Percentiles rank a stretch among this genome's conserved stretches.
These are phyloP conservation scores for Pleurotus tuoliensis DNA, from an alignment of 768 basidiomycete species.

Conservation along the genomic window DNA sequence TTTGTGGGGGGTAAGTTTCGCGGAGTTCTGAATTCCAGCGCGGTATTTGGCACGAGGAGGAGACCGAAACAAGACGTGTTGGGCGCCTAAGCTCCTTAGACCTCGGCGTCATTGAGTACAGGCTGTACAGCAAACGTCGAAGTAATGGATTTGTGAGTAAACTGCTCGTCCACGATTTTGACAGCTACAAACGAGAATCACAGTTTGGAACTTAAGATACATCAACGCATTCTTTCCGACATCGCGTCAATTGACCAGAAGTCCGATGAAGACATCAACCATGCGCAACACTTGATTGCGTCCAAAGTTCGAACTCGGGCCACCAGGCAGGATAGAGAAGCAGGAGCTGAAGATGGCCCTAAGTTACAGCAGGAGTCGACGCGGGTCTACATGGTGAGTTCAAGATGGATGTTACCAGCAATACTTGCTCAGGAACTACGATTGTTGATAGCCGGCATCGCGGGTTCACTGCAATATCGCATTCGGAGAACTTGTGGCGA, in stretches of 20 bases:
- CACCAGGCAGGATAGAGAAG: slow-evolving; percentile 21
- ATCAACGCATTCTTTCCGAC: slow-evolving; percentile 71
- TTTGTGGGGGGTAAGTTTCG: too few relatives aligned
- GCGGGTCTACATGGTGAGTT: slow-evolving; percentile 59
- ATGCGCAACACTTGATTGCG: slow-evolving; percentile 54
- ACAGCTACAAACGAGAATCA: slow-evolving; percentile 3
- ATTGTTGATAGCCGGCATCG: slow-evolving; percentile 52
- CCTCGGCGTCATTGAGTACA: not conserved
- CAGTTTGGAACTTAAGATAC: slow-evolving; percentile 78
- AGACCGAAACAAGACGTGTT: not conserved
- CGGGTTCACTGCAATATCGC: slow-evolving; percentile 78
- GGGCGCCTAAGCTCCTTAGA: not conserved
- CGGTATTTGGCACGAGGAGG: not conserved
- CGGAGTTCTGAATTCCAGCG: not conserved
- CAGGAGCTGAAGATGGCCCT: slow-evolving; percentile 23
- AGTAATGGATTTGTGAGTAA: slow-evolving; percentile 48
- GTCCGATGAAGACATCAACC: slow-evolving; percentile 39
- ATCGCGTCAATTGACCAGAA: slow-evolving; percentile 57
- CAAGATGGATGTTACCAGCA: too few relatives aligned
- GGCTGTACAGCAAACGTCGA: not conserved
- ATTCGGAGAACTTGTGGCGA: slow-evolving; percentile 73
- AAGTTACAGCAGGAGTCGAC: slow-evolving; percentile 21
- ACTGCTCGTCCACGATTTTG: not conserved
- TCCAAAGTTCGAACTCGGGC: slow-evolving; percentile 51
- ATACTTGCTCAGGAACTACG: not conserved